Base-by-base conservation (phyloP, 2,329 filamentous ascomycete species). In the Orbilia quercus region DNA sequence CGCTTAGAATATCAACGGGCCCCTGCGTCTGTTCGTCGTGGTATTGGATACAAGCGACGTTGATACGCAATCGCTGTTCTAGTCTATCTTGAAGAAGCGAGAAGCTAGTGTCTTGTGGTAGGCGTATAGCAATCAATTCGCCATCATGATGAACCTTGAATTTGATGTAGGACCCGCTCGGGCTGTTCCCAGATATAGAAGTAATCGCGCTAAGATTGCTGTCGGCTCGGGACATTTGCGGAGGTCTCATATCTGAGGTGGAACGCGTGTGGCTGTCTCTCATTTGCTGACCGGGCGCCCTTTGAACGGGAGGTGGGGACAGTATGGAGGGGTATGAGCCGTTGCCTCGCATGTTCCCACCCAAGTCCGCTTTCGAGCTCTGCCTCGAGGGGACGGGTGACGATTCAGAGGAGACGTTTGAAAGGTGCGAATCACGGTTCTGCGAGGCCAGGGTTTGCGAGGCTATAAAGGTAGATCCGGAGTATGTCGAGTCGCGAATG, bases 71-170 rank as follows among this genome's bases (percentile, higher is more conserved):
- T 47, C 95, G 87, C 77, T 97, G 92, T 54, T 88, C 86, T 71
- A 98, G 88, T 81, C 95, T 96, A 76, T 92, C 89, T 77, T 90
- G 89, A 7, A 99, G 85, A 74, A 92, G 90, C 59, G 86, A 84
- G 80, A 89, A 95, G 60, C 86, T 86, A 77, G 96, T 92, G 62
- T 96, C 90, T 0, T 86, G 86, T 0, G 94, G 90, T 63, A 98
- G 91, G 34, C 93, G 89, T 78, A 99, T 92, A 47, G 95, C 91
- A 76, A 97, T 94, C 65, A 96, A 87, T 76, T 97, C 94, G 73
- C 93, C 90, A 76, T 94, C 91, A 82, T 92, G 97, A 82, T 91
- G 95, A 60, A 97, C 90, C 82, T 98, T 98, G 80, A 98, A 91
- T 81, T 97, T 98, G 83, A 97, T 89, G 2, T 87, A 85, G 6